phyloP scores from a whole-genome alignment of 2,329 filamentous ascomycete species.

The Cordyceps fumosorosea region DNA sequence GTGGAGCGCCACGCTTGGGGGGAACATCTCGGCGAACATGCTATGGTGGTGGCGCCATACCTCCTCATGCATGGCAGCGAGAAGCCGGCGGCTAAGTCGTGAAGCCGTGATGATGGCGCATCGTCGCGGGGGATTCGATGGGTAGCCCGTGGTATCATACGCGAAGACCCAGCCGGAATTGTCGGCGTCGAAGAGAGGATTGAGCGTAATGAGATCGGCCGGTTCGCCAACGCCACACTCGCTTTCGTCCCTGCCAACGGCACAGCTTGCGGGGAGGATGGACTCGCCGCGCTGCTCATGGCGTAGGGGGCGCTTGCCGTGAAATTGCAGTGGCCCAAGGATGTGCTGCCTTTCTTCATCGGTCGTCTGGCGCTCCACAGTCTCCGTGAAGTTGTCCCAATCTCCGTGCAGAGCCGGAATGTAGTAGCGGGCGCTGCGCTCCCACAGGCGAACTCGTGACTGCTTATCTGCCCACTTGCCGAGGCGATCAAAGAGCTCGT shows the following conservation, averaged over 20 bases:
- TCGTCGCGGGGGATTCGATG: constrained; percentile 57
- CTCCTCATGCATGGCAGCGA: constrained; percentile 69
- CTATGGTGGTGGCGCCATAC: constrained; percentile 59
- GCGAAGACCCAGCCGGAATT: constrained; percentile 68
- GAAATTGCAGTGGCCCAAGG: constrained; percentile 59
- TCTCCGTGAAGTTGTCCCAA: constrained; percentile 65
- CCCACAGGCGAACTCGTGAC: constrained; percentile 68
- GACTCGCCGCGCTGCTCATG: constrained; percentile 47
- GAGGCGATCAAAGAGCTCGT: constrained; percentile 66
- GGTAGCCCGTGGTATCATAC: constrained; percentile 64
- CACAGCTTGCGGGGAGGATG: constrained; percentile 49
- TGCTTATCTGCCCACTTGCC: constrained; percentile 61
- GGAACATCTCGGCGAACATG: constrained; percentile 79
- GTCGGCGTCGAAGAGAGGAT: constrained; percentile 67
- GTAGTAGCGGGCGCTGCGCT: constrained; percentile 70
- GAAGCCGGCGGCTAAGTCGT: constrained; percentile 58
- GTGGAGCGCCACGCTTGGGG: constrained; percentile 62
- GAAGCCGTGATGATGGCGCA: constrained; percentile 66
- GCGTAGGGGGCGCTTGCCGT: constrained; percentile 39
- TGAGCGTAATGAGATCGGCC: constrained; percentile 70
- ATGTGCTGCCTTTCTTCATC: constrained; percentile 47
- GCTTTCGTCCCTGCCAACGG: constrained; percentile 41
- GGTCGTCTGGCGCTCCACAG: constrained; percentile 56
- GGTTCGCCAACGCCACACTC: constrained; percentile 64
- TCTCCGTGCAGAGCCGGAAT: constrained; percentile 62